phyloP scores from a whole-genome alignment of 148 eudicot species.

The Nepenthes mirabilis region DNA sequence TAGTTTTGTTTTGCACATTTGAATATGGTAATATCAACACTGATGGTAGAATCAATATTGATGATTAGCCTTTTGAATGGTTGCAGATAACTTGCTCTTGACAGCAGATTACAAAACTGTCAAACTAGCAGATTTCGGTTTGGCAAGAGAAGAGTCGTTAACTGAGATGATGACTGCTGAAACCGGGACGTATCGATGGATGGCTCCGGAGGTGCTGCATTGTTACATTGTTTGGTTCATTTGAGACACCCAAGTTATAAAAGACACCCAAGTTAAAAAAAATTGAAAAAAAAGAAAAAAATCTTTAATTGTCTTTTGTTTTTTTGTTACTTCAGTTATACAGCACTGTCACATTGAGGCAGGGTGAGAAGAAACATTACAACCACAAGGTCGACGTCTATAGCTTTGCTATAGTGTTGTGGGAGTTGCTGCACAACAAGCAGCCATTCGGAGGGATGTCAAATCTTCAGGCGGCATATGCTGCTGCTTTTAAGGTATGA shows the following conservation, averaged over 20 bases:
- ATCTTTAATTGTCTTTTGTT: neutral
- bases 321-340: conserved; percentile 16
- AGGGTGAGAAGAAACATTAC: conserved; percentile 95
- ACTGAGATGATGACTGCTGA: conserved; percentile 78
- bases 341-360: conserved; percentile 81
- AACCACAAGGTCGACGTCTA: conserved; percentile 93
- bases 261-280: neutral
- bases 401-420: conserved; percentile 88
- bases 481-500: conserved; percentile 86
- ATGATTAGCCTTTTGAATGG: neutral
- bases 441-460: conserved; percentile 97
- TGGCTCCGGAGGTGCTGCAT: conserved; percentile 43
- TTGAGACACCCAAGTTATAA: no score
- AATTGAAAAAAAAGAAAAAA: neutral
- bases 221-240: neutral
- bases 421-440: conserved; percentile 92
- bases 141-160: conserved; percentile 61
- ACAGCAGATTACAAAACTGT: conserved; percentile 51
- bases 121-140: conserved; percentile 68
- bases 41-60: no score
- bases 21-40: no score
- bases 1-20: no score
- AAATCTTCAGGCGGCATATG: conserved; percentile 94
- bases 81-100: conserved; percentile 61
- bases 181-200: conserved; percentile 24